Evolutionary conservation across 208 protist genomes (phyloP).

Genomic region (Leishmania lainsoni): DNA sequence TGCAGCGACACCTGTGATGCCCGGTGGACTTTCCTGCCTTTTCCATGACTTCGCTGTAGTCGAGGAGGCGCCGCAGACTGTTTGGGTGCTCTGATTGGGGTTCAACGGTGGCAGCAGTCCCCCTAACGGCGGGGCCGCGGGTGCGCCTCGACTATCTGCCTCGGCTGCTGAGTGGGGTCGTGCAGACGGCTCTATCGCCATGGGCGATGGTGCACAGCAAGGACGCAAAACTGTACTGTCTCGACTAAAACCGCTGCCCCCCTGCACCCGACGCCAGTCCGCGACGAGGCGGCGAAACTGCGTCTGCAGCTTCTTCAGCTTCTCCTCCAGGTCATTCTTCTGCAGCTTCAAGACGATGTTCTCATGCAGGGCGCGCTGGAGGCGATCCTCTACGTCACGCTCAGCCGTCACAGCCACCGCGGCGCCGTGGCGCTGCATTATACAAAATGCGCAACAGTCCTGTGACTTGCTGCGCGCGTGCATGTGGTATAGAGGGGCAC

Average conservation of each 20-base stretch:
- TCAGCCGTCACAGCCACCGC: constrained; percentile 6
- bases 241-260: background rate
- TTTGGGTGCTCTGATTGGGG: background rate
- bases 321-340: constrained; percentile 57
- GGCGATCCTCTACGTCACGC: constrained; percentile 53
- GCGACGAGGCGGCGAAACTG: constrained; percentile 77
- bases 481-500: background rate
- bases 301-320: constrained; percentile 65
- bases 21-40: background rate
- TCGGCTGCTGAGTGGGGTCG: constrained; percentile 8
- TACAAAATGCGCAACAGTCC: background rate
- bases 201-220: background rate
- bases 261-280: constrained; percentile 43
- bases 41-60: background rate
- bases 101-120: constrained; percentile 12
- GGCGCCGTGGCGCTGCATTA: constrained; percentile 25
- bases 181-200: background rate
- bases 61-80: background rate
- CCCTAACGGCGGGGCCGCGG: background rate
- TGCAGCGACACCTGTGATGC: too few relatives aligned
- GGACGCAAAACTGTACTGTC: background rate
- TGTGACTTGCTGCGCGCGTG: background rate
- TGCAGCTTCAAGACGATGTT: constrained; percentile 66
- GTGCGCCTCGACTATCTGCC: background rate
- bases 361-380: constrained; percentile 76